Conservation (phyloP, 2,329 filamentous ascomycete species). For the Cercospora canescens region DNA sequence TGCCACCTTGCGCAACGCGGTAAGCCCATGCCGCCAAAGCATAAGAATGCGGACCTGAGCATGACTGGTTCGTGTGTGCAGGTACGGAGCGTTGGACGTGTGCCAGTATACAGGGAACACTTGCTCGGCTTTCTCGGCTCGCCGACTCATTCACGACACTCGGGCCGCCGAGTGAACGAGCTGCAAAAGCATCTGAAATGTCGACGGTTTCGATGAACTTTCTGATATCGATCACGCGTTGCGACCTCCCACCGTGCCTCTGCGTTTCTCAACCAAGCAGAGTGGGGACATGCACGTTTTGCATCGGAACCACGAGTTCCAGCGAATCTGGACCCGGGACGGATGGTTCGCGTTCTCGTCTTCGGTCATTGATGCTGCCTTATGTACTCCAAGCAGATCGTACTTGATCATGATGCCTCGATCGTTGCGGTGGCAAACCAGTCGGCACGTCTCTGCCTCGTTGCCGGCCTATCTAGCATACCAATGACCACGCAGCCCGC, state of each 20-base stretch:
- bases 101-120: background rate
- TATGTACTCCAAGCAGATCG: background rate
- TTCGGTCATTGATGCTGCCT: background rate
- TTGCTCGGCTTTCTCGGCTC: background rate
- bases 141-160: background rate
- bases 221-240: background rate
- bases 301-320: background rate
- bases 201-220: background rate
- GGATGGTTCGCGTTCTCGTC: background rate
- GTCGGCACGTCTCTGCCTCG: background rate
- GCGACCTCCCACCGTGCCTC: background rate
- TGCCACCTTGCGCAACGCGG: background rate
- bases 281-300: background rate
- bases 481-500: background rate
- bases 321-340: background rate
- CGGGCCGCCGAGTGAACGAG: background rate
- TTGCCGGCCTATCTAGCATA: background rate
- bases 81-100: background rate
- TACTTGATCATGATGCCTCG: background rate
- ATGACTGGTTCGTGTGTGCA: background rate
- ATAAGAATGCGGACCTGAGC: background rate
- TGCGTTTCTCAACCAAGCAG: background rate
- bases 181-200: background rate
- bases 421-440: background rate
- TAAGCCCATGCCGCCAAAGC: background rate